phyloP scores from a whole-genome alignment of 2,329 filamentous ascomycete genomes.

The Colletotrichum musae region DNA sequence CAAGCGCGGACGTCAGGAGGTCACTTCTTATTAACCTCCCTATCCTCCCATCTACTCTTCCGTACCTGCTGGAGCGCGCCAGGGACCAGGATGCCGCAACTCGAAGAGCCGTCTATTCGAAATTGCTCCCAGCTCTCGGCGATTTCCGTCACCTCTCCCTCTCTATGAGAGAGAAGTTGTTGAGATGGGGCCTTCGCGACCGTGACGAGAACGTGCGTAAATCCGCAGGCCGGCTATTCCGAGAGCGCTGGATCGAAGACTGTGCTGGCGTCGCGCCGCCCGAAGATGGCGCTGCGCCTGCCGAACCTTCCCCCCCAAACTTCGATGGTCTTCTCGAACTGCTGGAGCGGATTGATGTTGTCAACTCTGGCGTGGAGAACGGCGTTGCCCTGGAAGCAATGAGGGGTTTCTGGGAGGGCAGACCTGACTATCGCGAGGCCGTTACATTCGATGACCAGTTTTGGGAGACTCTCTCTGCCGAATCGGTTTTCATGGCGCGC shows the following conservation, averaged over 20 bases:
- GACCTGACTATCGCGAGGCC: constrained; percentile 84
- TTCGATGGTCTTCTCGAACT: constrained; percentile 91
- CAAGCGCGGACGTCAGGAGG: constrained; percentile 91
- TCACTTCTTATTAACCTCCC: constrained; percentile 93
- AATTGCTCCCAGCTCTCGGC: constrained; percentile 87
- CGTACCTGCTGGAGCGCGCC: constrained; percentile 90
- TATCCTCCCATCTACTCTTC: constrained; percentile 84
- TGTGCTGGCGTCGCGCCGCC: constrained; percentile 80
- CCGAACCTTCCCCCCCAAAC: constrained; percentile 74
- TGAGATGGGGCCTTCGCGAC: constrained; percentile 94
- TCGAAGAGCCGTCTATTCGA: constrained; percentile 87
- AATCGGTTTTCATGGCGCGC: constrained; percentile 90
- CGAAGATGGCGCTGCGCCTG: constrained; percentile 69
- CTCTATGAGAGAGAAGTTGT: constrained; percentile 93
- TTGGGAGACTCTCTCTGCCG: constrained; percentile 86
- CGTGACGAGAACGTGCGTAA: constrained; percentile 95
- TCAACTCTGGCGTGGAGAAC: constrained; percentile 90
- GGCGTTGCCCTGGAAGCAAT: constrained; percentile 95
- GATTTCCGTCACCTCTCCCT: constrained; percentile 96
- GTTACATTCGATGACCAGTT: constrained; percentile 81
- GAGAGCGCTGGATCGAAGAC: constrained; percentile 97
- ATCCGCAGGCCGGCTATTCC: constrained; percentile 89
- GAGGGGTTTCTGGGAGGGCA: constrained; percentile 95
- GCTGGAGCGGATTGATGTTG: constrained; percentile 92
- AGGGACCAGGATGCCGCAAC: constrained; percentile 90